These are phyloP conservation scores for Hygrophoropsis aurantiaca DNA, from an alignment of 768 basidiomycete genomes.

Conservation along the genomic window DNA sequence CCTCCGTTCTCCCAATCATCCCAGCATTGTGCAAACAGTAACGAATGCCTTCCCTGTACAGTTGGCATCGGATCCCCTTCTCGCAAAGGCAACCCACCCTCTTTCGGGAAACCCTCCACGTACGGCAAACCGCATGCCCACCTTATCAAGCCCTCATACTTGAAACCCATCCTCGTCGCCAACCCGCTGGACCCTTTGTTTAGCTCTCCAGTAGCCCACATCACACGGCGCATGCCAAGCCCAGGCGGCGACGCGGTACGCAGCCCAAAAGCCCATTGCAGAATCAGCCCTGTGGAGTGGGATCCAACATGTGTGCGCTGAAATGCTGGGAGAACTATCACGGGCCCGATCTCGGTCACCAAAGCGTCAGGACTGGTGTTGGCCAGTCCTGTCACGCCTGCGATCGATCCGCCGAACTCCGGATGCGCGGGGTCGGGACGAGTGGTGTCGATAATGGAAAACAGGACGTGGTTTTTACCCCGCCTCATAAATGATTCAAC, in stretches of 20 bases:
- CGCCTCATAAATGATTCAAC: conserved; percentile 9
- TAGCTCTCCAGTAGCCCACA: conserved; percentile 38
- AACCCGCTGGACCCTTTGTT: conserved; percentile 38
- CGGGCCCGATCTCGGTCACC: conserved; percentile 31
- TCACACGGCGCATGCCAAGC: conserved; percentile 47
- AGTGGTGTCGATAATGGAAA: conserved; percentile 42
- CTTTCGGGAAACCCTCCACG: conserved; percentile 20
- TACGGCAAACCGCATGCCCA: conserved; percentile 39
- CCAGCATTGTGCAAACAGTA: conserved; percentile 38
- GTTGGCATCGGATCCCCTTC: conserved; percentile 22
- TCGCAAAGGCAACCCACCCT: conserved; percentile 23
- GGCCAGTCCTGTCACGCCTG: conserved; percentile 36
- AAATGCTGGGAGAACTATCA: conserved; percentile 34
- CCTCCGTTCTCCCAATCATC: conserved; percentile 41
- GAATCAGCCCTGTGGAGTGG: conserved; percentile 36
- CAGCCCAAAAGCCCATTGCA: conserved; percentile 32
- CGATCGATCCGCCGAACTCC: conserved; percentile 29
- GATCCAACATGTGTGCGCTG: conserved; percentile 43
- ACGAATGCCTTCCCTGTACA: conserved; percentile 29
- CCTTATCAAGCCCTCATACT: conserved; percentile 38
- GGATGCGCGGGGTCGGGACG: conserved; percentile 24
- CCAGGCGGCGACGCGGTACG: conserved; percentile 18
- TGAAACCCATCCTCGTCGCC: conserved; percentile 48
- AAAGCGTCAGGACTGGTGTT: conserved; percentile 17
- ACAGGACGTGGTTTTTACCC: conserved; percentile 17